Evolutionary conservation across 352 stramenopile species (phyloP), one percentile per base, ranked within the genome.

Genomic region (Pythium sp.): DNA sequence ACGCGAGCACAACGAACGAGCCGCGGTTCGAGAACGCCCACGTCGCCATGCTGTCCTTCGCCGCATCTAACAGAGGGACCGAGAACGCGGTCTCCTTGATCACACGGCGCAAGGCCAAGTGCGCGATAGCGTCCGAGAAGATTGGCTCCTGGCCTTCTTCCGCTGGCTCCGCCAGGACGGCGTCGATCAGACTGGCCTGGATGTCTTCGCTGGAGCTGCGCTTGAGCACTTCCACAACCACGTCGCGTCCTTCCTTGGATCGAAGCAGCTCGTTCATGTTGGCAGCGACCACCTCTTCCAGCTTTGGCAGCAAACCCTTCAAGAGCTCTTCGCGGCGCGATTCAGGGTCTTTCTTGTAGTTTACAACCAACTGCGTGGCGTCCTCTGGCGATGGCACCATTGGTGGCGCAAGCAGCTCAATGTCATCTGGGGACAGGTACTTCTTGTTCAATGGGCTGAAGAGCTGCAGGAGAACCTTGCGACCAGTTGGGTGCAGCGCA

Each of bases 321-420:
- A 94, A 71, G 28, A 94, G 63, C 69, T 94, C 87, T 43, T 91
- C 80, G 41, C 85, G 84, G 77, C 87, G 86, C 55, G 80, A 75
- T 1, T 87, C 76, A 24, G 88, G 88, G 70, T 94, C 81, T 69
- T 96, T 96, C 80, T 94, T 94, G 84, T 96, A 96, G 71, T 94
- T 96, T 46, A 95, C 82, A 11, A 93, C 71, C 34, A 77, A 68
- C 34, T 87, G 66, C 26, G 53, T 83, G 9, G 86, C 58, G 61
- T 93, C 86, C 30, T 92, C 87, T 1, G 74, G 61, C 49, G 78
- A 89, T 28, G 82, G 86, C 53, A 94, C 58, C 80, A 91, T 92
- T 14, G 89, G 89, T 49, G 82, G 81, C 47, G 86, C 79, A 54
- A 96, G 71, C 49, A 96, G 75, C 41, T 65, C 67, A 54, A 96